Evolutionary conservation across 805 yeast genomes (phyloP), one percentile per base, ranked within the genome.

Genomic region (Pachysolen tannophilus): DNA sequence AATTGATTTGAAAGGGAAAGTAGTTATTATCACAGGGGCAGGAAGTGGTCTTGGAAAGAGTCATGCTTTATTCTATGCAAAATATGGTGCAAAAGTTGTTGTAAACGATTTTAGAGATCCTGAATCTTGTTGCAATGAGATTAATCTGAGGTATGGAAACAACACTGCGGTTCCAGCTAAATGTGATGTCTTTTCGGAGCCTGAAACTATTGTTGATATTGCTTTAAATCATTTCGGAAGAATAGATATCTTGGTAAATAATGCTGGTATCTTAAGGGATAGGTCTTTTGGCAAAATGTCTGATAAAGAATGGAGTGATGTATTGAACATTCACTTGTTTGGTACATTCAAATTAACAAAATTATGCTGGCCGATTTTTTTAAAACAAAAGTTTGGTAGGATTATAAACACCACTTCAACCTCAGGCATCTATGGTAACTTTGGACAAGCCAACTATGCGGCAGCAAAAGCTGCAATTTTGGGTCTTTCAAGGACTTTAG

Each of bases 391-490:
- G 47, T 69, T 72, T 36, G 97, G 97, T 47, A 71, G 76, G 44
- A 79, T 90, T 38, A 73, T 90, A 46, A 90, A 90, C 61, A 84
- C 94, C 30, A 73, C 97, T 17, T 87, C 96, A 14, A 90, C 97
- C 8, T 87, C 97, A 2, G 98, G 97, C 45, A 87, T 90, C 47
- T 90, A 90, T 59, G 98, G 98, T 44, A 86, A 82, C 66, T 90
- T 90, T 63, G 98, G 98, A 34, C 98, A 90, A 64, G 85, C 96
- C 27, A 90, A 90, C 65, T 90, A 90, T 60, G 79, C 95, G 15
- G 78, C 97, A 21, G 97, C 97, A 30, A 90, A 90, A 65, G 76
- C 83, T 34, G 97, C 86, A 17, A 76, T 90, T 43, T 61, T 87
- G 32, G 95, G 95, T 13, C 72, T 90, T 47, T 72, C 95, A 27